These are phyloP conservation scores for Alternaria arborescens DNA, from an alignment of 2,329 filamentous ascomycete species.

Conservation along the genomic window DNA sequence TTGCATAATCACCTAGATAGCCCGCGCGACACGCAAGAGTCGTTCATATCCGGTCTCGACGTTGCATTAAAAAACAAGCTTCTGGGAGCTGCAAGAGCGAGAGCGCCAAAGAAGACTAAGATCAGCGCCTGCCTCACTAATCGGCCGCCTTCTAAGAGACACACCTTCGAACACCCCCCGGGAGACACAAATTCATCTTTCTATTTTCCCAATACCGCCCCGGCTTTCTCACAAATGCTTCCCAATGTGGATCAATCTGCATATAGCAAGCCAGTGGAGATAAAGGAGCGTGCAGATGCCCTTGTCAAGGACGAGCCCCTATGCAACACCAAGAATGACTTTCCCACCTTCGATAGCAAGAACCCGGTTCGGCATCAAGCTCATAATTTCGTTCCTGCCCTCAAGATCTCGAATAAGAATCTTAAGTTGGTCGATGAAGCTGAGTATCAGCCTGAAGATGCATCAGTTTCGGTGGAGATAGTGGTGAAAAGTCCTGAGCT, in stretches of 20 bases:
- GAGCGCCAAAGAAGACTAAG: background rate
- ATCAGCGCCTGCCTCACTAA: background rate
- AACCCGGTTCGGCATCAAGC: rapidly evolving
- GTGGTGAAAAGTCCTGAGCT: background rate
- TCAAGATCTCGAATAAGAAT: background rate
- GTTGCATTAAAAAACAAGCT: background rate
- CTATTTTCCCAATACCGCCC: no score
- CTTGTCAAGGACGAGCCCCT: background rate
- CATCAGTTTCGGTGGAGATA: background rate
- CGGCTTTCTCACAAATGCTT: no score
- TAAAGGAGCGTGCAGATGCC: background rate
- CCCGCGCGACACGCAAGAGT: background rate
- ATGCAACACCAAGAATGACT: background rate
- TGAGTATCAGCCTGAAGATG: background rate
- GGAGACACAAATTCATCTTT: no score
- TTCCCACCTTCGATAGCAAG: background rate
- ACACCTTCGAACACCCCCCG: no score
- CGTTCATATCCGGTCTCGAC: background rate
- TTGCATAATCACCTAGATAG: background rate
- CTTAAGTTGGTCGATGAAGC: background rate
- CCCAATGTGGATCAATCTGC: no score
- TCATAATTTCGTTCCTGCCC: background rate
- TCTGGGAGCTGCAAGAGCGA: background rate
- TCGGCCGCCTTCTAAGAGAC: background rate
- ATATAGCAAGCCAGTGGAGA: background rate